Evolutionary conservation across 78 protist species (phyloP).

Genomic region (Dictyostelium intermedium): DNA sequence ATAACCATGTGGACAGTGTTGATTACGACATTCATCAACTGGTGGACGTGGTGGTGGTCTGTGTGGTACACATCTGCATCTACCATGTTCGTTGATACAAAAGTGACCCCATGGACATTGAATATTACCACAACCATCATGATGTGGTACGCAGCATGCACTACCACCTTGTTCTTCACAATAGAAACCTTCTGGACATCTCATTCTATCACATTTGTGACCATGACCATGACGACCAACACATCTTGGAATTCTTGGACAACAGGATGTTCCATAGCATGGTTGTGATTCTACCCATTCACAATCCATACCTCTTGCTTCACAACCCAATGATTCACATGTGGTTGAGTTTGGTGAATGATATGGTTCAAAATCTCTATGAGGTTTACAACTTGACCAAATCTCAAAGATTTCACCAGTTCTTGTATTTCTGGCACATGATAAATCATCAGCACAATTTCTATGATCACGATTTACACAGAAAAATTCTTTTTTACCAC

Average conservation of each 20-base stretch:
- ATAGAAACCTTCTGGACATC: conserved; percentile 4
- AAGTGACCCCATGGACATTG: background rate
- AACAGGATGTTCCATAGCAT: conserved; percentile 46
- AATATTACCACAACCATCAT: background rate
- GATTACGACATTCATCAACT: background rate
- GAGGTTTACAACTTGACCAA: conserved; percentile 29
- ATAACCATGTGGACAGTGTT: conserved; percentile 13
- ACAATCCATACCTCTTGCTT: conserved; percentile 2
- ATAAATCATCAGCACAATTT: background rate
- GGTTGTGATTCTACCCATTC: conserved; percentile 24
- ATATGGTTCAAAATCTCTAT: background rate
- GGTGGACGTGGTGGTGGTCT: conserved; percentile 5
- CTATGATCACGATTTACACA: conserved; percentile 20
- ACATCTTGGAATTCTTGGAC: conserved; percentile 55
- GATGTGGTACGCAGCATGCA: background rate
- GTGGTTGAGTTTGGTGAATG: conserved; percentile 42
- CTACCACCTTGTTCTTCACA: background rate
- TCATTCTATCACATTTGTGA: background rate
- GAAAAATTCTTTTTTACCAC: conserved; percentile 29
- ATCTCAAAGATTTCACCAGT: conserved; percentile 24
- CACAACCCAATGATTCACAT: conserved; percentile 48
- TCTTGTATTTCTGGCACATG: background rate
- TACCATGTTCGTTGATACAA: conserved; percentile 5
- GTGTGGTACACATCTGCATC: background rate
- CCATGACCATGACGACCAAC: background rate